phyloP scores from a whole-genome alignment of 1,284 basidiomycete genomes.

The Trametes hirsuta region DNA sequence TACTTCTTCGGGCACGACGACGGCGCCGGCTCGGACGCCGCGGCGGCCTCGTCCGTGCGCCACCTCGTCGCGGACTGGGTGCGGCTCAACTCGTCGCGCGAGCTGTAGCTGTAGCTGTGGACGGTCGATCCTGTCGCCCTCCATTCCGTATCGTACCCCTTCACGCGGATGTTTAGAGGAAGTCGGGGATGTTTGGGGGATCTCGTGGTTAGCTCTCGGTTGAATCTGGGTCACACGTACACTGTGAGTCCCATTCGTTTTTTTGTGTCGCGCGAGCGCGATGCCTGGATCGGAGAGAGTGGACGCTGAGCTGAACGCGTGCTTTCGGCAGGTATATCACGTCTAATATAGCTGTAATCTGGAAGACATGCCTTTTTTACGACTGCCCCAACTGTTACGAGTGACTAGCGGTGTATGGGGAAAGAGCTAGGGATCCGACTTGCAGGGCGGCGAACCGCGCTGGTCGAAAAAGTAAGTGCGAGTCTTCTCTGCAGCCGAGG shows the following conservation, averaged over 20 bases:
- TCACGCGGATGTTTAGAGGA: neutral
- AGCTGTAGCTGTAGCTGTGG: neutral
- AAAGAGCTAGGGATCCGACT: too few species aligned
- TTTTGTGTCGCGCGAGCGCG: neutral
- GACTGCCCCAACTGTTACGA: too few species aligned
- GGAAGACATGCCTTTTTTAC: too few species aligned
- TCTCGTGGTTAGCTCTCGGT: neutral
- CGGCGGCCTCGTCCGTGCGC: constrained; percentile 2
- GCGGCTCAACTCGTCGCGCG: constrained; percentile 11
- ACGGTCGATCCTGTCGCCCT: neutral
- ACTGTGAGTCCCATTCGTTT: neutral
- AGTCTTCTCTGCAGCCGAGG: too few species aligned
- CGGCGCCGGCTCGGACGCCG: constrained; percentile 5
- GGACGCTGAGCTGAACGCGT: neutral
- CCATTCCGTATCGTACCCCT: neutral
- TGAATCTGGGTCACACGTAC: neutral
- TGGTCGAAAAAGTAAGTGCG: too few species aligned
- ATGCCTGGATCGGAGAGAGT: neutral
- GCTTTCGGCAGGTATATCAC: constrained; percentile 2
- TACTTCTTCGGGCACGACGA: constrained; percentile 41
- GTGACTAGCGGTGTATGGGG: too few species aligned
- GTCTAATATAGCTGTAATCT: constrained; percentile 3
- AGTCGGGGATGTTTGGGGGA: neutral
- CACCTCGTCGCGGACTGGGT: constrained; percentile 14
- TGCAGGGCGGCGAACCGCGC: too few species aligned